These are phyloP conservation scores for Tanacetum coccineum DNA, from an alignment of 129 eudicot genomes.

Conservation along the genomic window DNA sequence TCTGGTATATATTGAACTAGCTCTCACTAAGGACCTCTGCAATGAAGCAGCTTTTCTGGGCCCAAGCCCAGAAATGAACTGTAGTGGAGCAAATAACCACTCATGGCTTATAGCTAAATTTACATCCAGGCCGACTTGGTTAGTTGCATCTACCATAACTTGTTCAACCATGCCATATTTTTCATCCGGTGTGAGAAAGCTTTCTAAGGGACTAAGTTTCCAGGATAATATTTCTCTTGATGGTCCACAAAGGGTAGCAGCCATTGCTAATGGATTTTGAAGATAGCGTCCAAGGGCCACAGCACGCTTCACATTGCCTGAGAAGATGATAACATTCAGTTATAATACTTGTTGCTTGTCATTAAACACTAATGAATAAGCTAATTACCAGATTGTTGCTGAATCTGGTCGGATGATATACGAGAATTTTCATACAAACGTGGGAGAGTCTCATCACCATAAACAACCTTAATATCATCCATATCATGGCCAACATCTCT, in stretches of 20 bases:
- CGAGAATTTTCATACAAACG: slow-evolving; percentile 89
- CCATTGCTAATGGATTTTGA: slow-evolving; percentile 97
- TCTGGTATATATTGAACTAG: slow-evolving; percentile 69
- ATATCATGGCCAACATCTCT: slow-evolving; percentile 77
- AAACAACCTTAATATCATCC: slow-evolving; percentile 56
- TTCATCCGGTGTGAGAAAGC: slow-evolving; percentile 85
- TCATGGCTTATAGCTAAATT: slow-evolving; percentile 90
- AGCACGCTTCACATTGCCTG: slow-evolving; percentile 90
- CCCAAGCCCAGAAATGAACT: slow-evolving; percentile 94
- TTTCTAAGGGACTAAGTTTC: slow-evolving; percentile 76
- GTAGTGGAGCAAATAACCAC: slow-evolving; percentile 89
- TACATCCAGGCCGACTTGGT: slow-evolving; percentile 92
- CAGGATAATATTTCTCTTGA: slow-evolving; percentile 85
- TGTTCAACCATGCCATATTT: slow-evolving; percentile 90
- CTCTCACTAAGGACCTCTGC: slow-evolving; percentile 73
- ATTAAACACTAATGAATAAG: slow-evolving; percentile 7
- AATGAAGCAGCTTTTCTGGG: slow-evolving; percentile 93
- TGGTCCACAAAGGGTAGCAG: slow-evolving; percentile 86
- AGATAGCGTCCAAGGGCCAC: slow-evolving; percentile 93
- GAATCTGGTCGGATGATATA: slow-evolving; percentile 82
- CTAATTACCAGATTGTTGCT: slow-evolving; percentile 61
- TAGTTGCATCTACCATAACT: slow-evolving; percentile 89
- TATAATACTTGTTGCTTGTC: background rate
- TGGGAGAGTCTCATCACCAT: slow-evolving; percentile 86
- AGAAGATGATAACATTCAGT: background rate